Base-by-base conservation (phyloP, 352 stramenopile genomes). In the Globisporangium acanthophoron region DNA sequence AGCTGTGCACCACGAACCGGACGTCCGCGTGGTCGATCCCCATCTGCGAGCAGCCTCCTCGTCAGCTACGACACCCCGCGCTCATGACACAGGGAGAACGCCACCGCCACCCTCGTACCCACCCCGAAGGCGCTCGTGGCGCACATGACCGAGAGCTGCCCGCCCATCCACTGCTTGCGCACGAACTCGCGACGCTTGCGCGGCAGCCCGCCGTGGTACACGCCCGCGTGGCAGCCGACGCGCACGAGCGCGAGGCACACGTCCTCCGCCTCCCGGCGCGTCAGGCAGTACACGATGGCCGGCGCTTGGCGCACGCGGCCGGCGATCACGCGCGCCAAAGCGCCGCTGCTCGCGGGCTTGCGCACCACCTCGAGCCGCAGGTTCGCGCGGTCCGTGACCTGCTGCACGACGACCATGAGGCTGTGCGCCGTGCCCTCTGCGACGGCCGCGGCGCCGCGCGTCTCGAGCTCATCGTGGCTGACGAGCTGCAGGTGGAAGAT, bases 121-220 rank as follows among this genome's bases (percentile, higher is more conserved):
- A 93, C 84, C 12, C 84, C 84, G 56, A 92, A 92, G 2, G 84
- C 81, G 57, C 76, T 90, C 0, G 84, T 94, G 0, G 84, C 81
- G 57, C 81, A 92, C 37, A 94, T 88, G 37, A 89, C 61, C 3
- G 80, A 86, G 45, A 90, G 59, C 40, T 87, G 73, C 0, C 77
- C 76, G 59, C 73, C 67, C 80, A 89, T 92, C 84, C 84, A 94
- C 58, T 90, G 81, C 48, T 88, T 87, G 5, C 68, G 75, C 40
- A 90, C 79, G 58, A 86, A 90, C 44, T 90, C 78, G 8, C 84
- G 70, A 8, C 79, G 74, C 24, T 76, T 82, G 3, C 60, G 64
- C 0, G 76, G 64, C 33, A 93, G 37, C 0, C 80, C 84, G 18
- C 79, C 81, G 46, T 93, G 84, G 54, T 91, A 93, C 6, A 90